Percentiles rank a stretch among this genome's conserved stretches.
Evolutionary conservation across 495 filamentous ascomycete species (phyloP).

Genomic region (Penicillium antarcticum): DNA sequence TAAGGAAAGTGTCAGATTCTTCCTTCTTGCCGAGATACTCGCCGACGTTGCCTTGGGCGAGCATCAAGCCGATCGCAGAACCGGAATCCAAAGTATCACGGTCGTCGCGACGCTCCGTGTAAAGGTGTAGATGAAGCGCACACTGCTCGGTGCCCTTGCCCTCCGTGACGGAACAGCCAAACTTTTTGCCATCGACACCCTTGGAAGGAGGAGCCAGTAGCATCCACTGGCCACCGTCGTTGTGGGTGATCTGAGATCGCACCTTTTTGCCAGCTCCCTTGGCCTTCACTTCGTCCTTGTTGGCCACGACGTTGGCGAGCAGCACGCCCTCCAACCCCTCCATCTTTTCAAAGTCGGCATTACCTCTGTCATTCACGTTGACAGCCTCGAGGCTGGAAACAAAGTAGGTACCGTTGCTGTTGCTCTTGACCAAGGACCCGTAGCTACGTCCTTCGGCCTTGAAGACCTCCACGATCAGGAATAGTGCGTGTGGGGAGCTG

Average conservation of each 20-base stretch:
- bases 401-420: slow-evolving; percentile 95
- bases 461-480: slow-evolving; percentile 83
- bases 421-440: slow-evolving; percentile 93
- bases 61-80: slow-evolving; percentile 87
- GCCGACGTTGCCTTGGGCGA: slow-evolving; percentile 90
- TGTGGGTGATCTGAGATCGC: slow-evolving; percentile 88
- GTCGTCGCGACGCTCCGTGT: slow-evolving; percentile 79
- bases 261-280: slow-evolving; percentile 71
- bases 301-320: slow-evolving; percentile 79
- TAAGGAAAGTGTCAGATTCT: slow-evolving; percentile 82
- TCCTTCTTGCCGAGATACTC: slow-evolving; percentile 49
- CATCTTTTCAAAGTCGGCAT: slow-evolving; percentile 96
- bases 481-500: slow-evolving; percentile 86
- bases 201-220: slow-evolving; percentile 62
- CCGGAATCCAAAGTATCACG: slow-evolving; percentile 81
- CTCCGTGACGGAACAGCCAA: slow-evolving; percentile 57
- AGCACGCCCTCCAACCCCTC: slow-evolving; percentile 85
- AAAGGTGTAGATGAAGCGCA: slow-evolving; percentile 88
- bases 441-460: slow-evolving; percentile 57
- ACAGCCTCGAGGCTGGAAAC: slow-evolving; percentile 73
- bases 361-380: slow-evolving; percentile 70
- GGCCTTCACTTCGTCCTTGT: slow-evolving; percentile 56
- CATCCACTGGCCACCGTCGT: slow-evolving; percentile 86
- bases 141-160: slow-evolving; percentile 58
- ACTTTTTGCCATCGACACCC: slow-evolving; percentile 67